A percentile compares a stretch with the other conserved stretches of the same genome.
Evolutionary conservation across 2,329 filamentous ascomycete species (phyloP).

Genomic region (Gaeumannomyces sp.): DNA sequence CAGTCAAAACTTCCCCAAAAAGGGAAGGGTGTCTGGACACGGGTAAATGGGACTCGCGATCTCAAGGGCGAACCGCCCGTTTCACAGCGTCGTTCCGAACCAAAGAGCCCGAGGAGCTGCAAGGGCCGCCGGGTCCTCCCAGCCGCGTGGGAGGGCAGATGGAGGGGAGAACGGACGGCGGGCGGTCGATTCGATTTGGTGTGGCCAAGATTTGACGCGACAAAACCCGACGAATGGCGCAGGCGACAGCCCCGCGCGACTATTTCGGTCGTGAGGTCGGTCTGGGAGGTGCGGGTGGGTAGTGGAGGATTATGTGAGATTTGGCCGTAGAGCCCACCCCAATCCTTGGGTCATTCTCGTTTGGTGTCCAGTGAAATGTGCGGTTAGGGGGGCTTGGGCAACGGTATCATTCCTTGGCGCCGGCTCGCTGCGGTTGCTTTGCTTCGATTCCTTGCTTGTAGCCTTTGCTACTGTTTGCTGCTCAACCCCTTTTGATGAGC

Average conservation of each 20-base stretch:
- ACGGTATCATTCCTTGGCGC: not conserved
- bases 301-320: not conserved
- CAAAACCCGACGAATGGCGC: not conserved
- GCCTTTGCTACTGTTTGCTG: too few species aligned
- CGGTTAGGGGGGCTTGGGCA: not conserved
- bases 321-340: not conserved
- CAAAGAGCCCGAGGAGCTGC: too few species aligned
- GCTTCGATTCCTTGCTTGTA: too few species aligned
- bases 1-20: too few species aligned
- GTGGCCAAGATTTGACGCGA: not conserved
- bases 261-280: not conserved
- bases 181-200: not conserved
- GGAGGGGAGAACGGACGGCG: not conserved
- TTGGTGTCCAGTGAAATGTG: not conserved
- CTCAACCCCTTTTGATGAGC: too few species aligned
- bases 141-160: too few species aligned
- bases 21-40: too few species aligned
- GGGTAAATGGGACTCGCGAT: too few species aligned
- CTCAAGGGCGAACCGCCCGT: too few species aligned
- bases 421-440: too few species aligned
- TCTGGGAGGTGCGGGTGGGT: not conserved
- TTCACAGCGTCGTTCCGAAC: too few species aligned
- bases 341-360: not conserved
- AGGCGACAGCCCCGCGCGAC: not conserved
- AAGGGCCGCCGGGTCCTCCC: not conserved